These are phyloP conservation scores for Tylopilus felleus DNA, from an alignment of 768 basidiomycete species.

Conservation along the genomic window DNA sequence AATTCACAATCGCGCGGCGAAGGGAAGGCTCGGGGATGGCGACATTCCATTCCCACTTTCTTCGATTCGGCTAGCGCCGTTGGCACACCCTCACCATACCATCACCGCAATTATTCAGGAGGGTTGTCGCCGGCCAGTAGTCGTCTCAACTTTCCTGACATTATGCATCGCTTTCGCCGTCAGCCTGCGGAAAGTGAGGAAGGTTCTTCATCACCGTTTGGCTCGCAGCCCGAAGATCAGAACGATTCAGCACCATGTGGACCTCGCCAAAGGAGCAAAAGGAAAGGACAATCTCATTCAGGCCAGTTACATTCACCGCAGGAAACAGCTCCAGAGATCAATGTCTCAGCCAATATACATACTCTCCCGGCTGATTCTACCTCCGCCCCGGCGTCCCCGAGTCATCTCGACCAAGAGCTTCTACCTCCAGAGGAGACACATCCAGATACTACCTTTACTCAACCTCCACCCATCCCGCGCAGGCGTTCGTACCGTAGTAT, in stretches of 20 bases:
- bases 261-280: constrained; percentile 7
- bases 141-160: constrained; percentile 37
- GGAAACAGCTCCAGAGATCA: constrained; percentile 11
- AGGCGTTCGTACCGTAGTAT: constrained; percentile 26
- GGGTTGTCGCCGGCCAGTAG: constrained; percentile 45
- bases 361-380: constrained; percentile 7
- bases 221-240: constrained; percentile 45
- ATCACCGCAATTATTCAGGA: constrained; percentile 24
- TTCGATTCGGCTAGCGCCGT: constrained; percentile 34
- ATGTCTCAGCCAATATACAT: constrained; percentile 3
- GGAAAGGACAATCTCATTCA: constrained; percentile 24
- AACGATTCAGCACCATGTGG: constrained; percentile 25
- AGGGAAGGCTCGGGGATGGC: constrained; percentile 26
- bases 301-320: constrained; percentile 21
- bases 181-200: constrained; percentile 44
- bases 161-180: constrained; percentile 35
- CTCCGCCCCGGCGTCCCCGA: neutral
- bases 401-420: constrained; percentile 6
- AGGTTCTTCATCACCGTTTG: constrained; percentile 42
- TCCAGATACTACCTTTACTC: neutral
- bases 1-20: constrained; percentile 46
- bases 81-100: constrained; percentile 34
- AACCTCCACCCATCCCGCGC: neutral
- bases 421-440: neutral
- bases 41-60: constrained; percentile 26